These are phyloP conservation scores for Teunomyces barrocoloradensis DNA, from an alignment of 805 yeast genomes.

Conservation along the genomic window DNA sequence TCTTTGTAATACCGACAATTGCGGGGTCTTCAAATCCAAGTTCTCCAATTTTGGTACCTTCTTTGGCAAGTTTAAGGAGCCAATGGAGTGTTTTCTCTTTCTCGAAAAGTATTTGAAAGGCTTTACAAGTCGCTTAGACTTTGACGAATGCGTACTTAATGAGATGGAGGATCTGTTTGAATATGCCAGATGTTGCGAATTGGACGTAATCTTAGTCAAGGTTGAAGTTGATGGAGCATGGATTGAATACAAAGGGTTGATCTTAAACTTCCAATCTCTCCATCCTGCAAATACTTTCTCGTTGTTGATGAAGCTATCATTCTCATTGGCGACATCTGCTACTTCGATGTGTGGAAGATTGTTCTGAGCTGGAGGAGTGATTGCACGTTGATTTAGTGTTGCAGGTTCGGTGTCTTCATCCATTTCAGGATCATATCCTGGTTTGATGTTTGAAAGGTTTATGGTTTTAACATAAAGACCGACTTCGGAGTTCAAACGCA, in stretches of 20 bases:
- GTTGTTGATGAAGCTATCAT: not conserved
- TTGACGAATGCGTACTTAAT: conserved; percentile 12
- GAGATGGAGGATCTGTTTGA: conserved; percentile 16
- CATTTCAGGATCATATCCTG: conserved; percentile 26
- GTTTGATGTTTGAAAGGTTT: conserved; percentile 52
- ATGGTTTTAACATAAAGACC: conserved; percentile 55
- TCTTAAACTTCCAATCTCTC: conserved; percentile 87
- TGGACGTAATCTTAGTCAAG: conserved; percentile 13
- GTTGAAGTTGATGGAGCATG: conserved; percentile 18
- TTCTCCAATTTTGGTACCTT: conserved; percentile 2
- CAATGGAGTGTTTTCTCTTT: conserved; percentile 7
- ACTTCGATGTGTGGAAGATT: conserved; percentile 2
- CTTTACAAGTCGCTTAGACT: conserved; percentile 15
- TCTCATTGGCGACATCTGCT: not conserved
- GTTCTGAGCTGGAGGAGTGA: not conserved
- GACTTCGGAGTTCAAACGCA: conserved; percentile 54
- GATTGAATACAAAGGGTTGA: conserved; percentile 60
- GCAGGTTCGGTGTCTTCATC: conserved; percentile 10
- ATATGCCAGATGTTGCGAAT: conserved; percentile 15
- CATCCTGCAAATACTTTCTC: conserved; percentile 66
- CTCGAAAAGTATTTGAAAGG: conserved; percentile 19
- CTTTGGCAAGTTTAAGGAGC: not conserved
- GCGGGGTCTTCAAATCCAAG: not conserved
- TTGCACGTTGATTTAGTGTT: not conserved
- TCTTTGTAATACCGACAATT: not conserved